phyloP scores from a whole-genome alignment of 441 rosid genomes.

The Omphalea diandra region DNA sequence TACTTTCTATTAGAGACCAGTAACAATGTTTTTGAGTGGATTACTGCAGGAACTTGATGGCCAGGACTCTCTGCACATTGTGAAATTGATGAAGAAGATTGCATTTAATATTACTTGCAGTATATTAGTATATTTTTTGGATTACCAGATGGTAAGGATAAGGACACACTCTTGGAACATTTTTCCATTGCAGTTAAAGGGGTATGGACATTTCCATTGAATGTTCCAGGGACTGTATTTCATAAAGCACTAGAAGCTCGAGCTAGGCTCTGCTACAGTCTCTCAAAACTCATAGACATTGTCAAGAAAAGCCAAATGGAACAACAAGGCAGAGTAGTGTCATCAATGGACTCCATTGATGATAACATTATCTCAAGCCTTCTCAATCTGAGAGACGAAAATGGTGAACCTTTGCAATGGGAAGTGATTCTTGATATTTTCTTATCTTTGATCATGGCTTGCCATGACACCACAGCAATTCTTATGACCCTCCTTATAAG shows the following conservation, averaged over 20 bases:
- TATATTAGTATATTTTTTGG: constrained; percentile 14
- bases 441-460: constrained; percentile 1
- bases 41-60: constrained; percentile 3
- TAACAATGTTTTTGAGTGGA: not conserved
- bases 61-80: not conserved
- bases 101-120: not conserved
- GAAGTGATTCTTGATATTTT: constrained; percentile 4
- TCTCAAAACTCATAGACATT: no score
- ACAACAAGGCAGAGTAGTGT: no score
- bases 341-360: no score
- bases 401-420: not conserved
- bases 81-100: constrained; percentile 10
- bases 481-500: not conserved
- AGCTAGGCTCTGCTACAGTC: not conserved
- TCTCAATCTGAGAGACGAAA: constrained; percentile 9
- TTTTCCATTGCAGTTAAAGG: constrained; percentile 6
- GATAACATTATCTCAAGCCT: not conserved
- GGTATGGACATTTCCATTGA: constrained; percentile 8
- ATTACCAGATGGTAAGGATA: constrained; percentile 11
- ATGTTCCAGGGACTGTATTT: constrained; percentile 18
- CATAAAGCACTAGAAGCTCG: constrained; percentile 3
- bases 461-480: constrained; percentile 6
- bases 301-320: no score
- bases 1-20: no score
- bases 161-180: constrained; percentile 7